Evolutionary conservation across 495 filamentous ascomycete genomes (phyloP), one percentile per base, ranked within the genome.

Genomic region (Rostrohypoxylon terebratum): DNA sequence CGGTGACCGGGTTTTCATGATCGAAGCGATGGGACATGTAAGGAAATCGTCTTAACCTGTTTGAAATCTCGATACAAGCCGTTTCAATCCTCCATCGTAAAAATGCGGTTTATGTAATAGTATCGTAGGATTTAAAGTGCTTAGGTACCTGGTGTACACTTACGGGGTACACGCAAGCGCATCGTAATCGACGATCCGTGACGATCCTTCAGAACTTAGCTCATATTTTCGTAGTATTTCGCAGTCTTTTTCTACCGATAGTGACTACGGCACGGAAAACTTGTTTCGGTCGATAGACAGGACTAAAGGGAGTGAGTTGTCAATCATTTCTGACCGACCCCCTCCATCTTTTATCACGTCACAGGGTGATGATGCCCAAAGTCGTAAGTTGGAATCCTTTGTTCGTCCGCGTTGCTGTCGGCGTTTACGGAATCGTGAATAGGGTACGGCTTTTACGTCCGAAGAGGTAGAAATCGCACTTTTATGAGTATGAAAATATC

Each of bases 1-100:
- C 74, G 16, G 73, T 45, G 71, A 7, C 53, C 74, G 16, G 73
- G 66, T 28, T 76, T 72, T 53, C 70, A 76, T 21, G 68, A 77
- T 31, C 66, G 71, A 48, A 76, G 73, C 60, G 73, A 77, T 14
- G 68, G 38, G n/a, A n/a, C n/a, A 42, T 13, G 9, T 38, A 7
- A 7, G 34, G 34, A 38, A 38, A 7, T 38, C 6, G 6, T 38
- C 6, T 38, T 38, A 38, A 38, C 11, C 2, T 38, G 6, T 38
- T 10, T 8, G 34, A 38, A 11, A 13, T 10, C 7, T 13, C 11
- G 34, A 38, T 38, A 38, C 7, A 13, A 38, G n/a, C n/a, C n/a
- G n/a, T n/a, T n/a, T n/a, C n/a, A n/a, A n/a, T n/a, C n/a, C n/a
- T n/a, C n/a, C n/a, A n/a, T n/a, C n/a, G n/a, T n/a, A n/a, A 28